Percentiles rank a stretch among this genome's conserved stretches.
Evolutionary conservation across 1,284 basidiomycete genomes (phyloP).

Genomic region (Microbotryum intermedium): DNA sequence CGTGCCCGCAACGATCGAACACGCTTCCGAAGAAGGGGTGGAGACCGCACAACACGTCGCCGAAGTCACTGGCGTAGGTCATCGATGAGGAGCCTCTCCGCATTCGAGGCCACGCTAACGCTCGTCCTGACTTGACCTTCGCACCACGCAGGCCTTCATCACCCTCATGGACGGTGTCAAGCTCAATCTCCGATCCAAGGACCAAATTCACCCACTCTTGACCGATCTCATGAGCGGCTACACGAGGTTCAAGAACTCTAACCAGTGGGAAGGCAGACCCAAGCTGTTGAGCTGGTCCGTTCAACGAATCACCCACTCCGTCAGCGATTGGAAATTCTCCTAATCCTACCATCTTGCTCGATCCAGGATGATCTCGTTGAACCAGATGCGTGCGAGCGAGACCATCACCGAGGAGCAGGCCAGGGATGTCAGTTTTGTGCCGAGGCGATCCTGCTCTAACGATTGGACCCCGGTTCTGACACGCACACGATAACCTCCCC

Average conservation of each 20-base stretch:
- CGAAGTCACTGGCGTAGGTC: slow-evolving; percentile 60
- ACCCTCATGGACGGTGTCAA: slow-evolving; percentile 98
- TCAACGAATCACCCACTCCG: neutral
- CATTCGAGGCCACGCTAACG: too few species aligned
- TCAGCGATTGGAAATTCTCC: neutral
- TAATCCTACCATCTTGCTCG: neutral
- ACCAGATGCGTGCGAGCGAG: slow-evolving; percentile 93
- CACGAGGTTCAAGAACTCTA: slow-evolving; percentile 81
- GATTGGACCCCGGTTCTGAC: neutral
- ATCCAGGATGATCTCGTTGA: slow-evolving; percentile 83
- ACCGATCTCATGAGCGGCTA: slow-evolving; percentile 90
- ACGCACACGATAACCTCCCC: neutral
- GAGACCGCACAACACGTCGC: slow-evolving; percentile 97
- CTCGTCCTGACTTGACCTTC: too few species aligned
- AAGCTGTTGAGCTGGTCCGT: slow-evolving; percentile 85
- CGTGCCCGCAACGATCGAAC: slow-evolving; percentile 93
- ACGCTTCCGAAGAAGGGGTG: slow-evolving; percentile 60
- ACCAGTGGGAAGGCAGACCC: slow-evolving; percentile 87
- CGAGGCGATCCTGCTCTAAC: neutral
- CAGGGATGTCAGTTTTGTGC: slow-evolving; percentile 58
- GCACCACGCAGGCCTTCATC: slow-evolving; percentile 67
- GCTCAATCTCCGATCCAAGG: slow-evolving; percentile 84
- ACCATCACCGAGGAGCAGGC: slow-evolving; percentile 94
- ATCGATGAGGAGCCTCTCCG: too few species aligned
- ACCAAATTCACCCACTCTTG: slow-evolving; percentile 88